These are phyloP conservation scores for Apostasia ramifera DNA, from an alignment of 106 monocot species.

Conservation along the genomic window DNA sequence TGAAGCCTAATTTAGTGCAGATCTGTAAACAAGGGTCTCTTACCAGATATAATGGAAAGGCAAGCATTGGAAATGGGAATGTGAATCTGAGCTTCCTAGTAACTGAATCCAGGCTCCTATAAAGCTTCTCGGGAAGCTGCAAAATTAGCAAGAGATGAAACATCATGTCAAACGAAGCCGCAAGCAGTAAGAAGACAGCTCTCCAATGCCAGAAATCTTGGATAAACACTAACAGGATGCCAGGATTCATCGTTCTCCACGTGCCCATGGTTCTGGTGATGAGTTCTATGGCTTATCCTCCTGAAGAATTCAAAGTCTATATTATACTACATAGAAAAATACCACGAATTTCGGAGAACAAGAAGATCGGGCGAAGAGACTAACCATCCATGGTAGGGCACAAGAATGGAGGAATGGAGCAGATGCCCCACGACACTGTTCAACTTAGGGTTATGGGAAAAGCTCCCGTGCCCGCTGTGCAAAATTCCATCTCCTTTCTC, in stretches of 20 bases:
- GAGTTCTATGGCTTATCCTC: conserved; percentile 96
- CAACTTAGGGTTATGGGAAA: conserved; percentile 57
- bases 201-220: background rate
- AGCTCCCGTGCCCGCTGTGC: conserved; percentile 89
- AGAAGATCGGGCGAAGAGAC: background rate
- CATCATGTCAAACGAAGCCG: background rate
- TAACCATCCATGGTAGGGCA: conserved; percentile 96
- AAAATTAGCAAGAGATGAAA: background rate
- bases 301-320: conserved; percentile 24
- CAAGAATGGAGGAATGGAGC: conserved; percentile 84
- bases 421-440: conserved; percentile 87
- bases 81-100: conserved; percentile 46
- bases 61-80: conserved; percentile 70
- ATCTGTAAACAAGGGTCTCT: conserved; percentile 1
- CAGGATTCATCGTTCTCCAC: conserved; percentile 98
- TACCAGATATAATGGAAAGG: conserved; percentile 73
- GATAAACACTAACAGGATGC: conserved; percentile 69
- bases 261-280: conserved; percentile 97
- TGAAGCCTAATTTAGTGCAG: background rate
- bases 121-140: conserved; percentile 64
- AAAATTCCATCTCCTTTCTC: background rate
- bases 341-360: background rate
- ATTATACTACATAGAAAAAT: background rate
- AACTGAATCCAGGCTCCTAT: conserved; percentile 32
- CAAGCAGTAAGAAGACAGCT: conserved; percentile 1